A percentile compares a stretch with the other conserved stretches of the same genome.
These are phyloP conservation scores for Cercospora sp. DNA, from an alignment of 2,329 filamentous ascomycete genomes.

Conservation along the genomic window DNA sequence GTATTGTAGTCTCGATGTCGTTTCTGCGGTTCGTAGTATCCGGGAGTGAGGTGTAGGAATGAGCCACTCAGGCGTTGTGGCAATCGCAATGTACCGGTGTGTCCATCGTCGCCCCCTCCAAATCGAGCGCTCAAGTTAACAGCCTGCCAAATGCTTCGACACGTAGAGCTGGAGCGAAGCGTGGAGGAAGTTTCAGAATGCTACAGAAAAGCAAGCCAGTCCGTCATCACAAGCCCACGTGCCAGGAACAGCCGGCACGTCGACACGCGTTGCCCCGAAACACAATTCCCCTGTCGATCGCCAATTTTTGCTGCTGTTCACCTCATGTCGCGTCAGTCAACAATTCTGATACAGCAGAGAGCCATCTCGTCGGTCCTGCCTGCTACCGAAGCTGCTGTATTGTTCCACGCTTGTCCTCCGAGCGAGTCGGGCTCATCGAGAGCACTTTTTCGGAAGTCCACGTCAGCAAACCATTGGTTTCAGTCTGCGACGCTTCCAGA, in stretches of 20 bases:
- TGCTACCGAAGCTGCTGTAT: neutral
- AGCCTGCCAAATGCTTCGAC: neutral
- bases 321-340: neutral
- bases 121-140: neutral
- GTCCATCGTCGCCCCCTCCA: neutral
- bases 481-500: neutral
- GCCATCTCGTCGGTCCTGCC: neutral
- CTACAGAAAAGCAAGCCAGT: neutral
- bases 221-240: slow-evolving; percentile 1
- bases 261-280: neutral
- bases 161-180: neutral
- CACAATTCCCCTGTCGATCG: neutral
- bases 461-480: neutral
- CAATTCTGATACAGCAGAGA: neutral
- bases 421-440: neutral
- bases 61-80: neutral
- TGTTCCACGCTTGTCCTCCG: neutral
- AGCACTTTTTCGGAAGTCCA: neutral
- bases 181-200: neutral
- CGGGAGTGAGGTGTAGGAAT: neutral
- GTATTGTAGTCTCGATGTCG: neutral
- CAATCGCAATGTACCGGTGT: neutral
- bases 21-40: neutral
- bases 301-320: neutral
- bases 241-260: neutral